A percentile compares a stretch with the other conserved stretches of the same genome.
These are phyloP conservation scores for Colletotrichum siamense DNA, from an alignment of 2,329 filamentous ascomycete genomes.

Conservation along the genomic window DNA sequence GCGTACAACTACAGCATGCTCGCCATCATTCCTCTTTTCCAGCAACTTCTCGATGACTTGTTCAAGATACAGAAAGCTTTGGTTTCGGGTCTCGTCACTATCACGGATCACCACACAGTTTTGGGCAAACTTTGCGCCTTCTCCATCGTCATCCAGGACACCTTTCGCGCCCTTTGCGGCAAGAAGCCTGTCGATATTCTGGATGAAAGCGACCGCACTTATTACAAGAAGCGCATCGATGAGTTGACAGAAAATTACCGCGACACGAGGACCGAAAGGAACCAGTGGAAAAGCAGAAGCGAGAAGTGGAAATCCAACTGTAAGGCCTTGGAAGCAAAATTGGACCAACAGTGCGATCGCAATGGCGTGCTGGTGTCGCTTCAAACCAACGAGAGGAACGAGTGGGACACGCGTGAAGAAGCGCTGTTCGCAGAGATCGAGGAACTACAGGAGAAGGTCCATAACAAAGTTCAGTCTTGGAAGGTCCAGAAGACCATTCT, in stretches of 20 bases:
- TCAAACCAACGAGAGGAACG: background rate
- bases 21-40: background rate
- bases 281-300: background rate
- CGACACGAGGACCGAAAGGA: background rate
- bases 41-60: background rate
- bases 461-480: background rate
- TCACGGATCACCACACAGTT: background rate
- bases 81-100: background rate
- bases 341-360: background rate
- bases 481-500: accelerated
- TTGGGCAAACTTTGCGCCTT: background rate
- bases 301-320: background rate
- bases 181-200: background rate
- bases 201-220: background rate
- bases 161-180: background rate
- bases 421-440: background rate
- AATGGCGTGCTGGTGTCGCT: background rate
- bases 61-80: background rate
- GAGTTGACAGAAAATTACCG: background rate
- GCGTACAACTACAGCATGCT: background rate
- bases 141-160: background rate
- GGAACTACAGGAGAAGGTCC: background rate
- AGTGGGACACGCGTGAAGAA: background rate
- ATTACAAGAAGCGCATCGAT: background rate
- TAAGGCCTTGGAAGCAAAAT: background rate